Percentiles rank a stretch among this genome's conserved stretches.
These are phyloP conservation scores for Globisporangium rhizosaccharum DNA, from an alignment of 352 stramenopile genomes.

Conservation along the genomic window DNA sequence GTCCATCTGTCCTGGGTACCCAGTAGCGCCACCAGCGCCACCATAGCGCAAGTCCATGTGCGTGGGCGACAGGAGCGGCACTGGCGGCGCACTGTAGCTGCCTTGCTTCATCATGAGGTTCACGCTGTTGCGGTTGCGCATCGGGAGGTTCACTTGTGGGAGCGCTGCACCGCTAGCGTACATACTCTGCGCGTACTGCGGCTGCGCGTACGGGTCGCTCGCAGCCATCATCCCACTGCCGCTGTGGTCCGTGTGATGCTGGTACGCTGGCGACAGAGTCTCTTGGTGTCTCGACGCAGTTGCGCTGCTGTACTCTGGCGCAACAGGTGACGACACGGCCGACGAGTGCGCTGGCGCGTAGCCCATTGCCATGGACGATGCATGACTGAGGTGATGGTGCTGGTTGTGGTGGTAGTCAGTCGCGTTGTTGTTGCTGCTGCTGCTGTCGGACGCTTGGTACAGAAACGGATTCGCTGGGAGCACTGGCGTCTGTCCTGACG, in stretches of 20 bases:
- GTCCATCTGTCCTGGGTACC: conserved; percentile 20
- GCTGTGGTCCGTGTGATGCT: conserved; percentile 7
- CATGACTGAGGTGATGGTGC: conserved; percentile 13
- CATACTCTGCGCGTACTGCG: conserved; percentile 30
- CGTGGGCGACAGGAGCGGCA: conserved; percentile 11
- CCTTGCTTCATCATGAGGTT: conserved; percentile 39
- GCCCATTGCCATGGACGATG: conserved; percentile 27
- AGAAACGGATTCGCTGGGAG: conserved; percentile 23
- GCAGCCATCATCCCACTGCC: conserved; percentile 5
- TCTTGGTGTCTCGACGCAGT: conserved; percentile 6
- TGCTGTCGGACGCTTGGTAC: conserved; percentile 20
- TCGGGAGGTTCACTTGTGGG: conserved; percentile 53
- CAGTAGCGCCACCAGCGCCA: not conserved
- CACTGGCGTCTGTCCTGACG: not conserved
- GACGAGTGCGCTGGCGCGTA: conserved; percentile 16
- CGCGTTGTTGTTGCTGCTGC: conserved; percentile 11
- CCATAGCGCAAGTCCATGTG: conserved; percentile 15
- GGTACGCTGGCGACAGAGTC: conserved; percentile 8
- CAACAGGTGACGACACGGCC: not conserved
- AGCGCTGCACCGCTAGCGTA: conserved; percentile 1
- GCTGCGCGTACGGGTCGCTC: conserved; percentile 26
- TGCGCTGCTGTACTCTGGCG: conserved; percentile 2
- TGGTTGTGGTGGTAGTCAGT: conserved; percentile 12
- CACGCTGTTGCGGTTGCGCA: conserved; percentile 43
- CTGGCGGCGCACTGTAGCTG: conserved; percentile 23